Evolutionary conservation across 805 yeast genomes (phyloP), one percentile per base, ranked within the genome.

Genomic region (Saturnispora halmiae): DNA sequence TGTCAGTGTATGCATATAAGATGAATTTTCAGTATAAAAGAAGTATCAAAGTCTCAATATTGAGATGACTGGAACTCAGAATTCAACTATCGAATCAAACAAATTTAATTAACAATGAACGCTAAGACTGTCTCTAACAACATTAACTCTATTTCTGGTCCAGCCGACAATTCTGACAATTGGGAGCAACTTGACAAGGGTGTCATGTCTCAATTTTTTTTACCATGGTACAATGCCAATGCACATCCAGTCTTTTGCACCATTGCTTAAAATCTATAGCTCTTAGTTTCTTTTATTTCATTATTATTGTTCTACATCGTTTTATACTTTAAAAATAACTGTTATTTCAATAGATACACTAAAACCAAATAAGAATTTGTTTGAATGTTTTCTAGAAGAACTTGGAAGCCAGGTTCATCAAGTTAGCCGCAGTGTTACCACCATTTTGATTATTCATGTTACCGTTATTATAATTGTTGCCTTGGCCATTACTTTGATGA

Each of bases 381-480:
- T 24, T 27, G 13, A n/a, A 10, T 6, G 13, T 9, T 34, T n/a
- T n/a, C n/a, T 25, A 34, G 6, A 46, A 32, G 29, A 46, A 46
- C 24, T 41, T 32, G 10, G 36, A 34, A 6, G 50, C 50, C 24
- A 46, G 20, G 22, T 46, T 42, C 42, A 44, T 26, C 26, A 46
- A 42, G 7, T 38, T 34, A 10, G 40, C 19, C 10, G 46, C 42
- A 20, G 41, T 30, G 16, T 31, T 32, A 16, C 38, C 24, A 4
- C 20, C 21, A n/a, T 31, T 20, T 20, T 31, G 11, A 15, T 27
- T 22, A 10, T 22, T 22, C 26, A 7, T 22, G 26, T 22, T 22
- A 10, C 10, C 10, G 26, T 6, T 22, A 22, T 22, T 22, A 10
- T 22, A 24, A 6, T 18, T n/a, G 24, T 30, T 24, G 11, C 31